These are phyloP conservation scores for Penicillium daleae DNA, from an alignment of 495 filamentous ascomycete genomes.

Conservation along the genomic window DNA sequence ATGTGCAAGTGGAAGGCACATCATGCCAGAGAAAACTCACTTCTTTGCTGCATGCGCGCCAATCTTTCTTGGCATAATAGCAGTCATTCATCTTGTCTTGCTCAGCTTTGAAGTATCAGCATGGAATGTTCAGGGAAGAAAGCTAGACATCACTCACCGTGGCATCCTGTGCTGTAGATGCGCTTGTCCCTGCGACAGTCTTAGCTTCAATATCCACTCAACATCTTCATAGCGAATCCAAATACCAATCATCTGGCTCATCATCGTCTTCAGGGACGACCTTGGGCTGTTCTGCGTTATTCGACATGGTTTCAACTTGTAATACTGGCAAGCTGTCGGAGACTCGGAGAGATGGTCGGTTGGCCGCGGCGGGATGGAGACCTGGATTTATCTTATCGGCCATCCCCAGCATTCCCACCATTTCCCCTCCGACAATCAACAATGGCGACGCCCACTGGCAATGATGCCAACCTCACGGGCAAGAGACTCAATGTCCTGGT, in stretches of 20 bases:
- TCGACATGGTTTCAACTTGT: conserved; percentile 40
- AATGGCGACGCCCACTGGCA: conserved; percentile 40
- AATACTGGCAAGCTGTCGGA: conserved; percentile 7
- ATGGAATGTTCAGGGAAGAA: neutral
- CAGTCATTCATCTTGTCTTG: conserved; percentile 93
- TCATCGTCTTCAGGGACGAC: conserved; percentile 66
- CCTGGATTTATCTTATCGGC: conserved; percentile 32
- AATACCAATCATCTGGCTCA: conserved; percentile 93
- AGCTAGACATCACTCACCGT: conserved; percentile 58
- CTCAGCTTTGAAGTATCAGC: conserved; percentile 61
- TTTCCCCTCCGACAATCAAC: conserved; percentile 23
- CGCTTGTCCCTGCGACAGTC: conserved; percentile 76
- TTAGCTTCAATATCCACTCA: conserved; percentile 17
- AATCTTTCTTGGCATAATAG: conserved; percentile 95
- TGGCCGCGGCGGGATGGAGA: conserved; percentile 18
- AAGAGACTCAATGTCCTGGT: conserved; percentile 84
- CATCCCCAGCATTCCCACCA: conserved; percentile 12
- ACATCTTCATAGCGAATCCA: neutral
- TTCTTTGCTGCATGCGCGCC: conserved; percentile 86
- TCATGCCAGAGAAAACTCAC: conserved; percentile 53
- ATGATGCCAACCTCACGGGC: conserved; percentile 53
- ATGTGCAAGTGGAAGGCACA: neutral
- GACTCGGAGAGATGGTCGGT: conserved; percentile 14
- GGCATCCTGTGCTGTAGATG: conserved; percentile 95
- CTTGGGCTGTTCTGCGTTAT: conserved; percentile 40